Base-by-base conservation (phyloP, 805 yeast species). In the Zygosaccharomyces gambellarensis region DNA sequence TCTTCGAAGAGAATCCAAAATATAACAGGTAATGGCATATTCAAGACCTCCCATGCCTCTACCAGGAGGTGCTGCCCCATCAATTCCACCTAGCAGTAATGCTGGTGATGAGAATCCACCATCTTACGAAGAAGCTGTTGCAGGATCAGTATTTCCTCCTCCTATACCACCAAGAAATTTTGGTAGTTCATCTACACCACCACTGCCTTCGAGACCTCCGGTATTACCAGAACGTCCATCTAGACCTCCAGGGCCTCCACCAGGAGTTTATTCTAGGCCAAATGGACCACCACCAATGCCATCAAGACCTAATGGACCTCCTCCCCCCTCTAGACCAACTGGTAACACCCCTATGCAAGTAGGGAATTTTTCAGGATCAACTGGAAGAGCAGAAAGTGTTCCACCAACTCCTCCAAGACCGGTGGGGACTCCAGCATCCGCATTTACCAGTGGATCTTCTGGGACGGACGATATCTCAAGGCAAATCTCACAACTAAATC, bases 21-120 rank as follows among this genome's bases (percentile, higher is more conserved):
- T 11, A 12, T 31, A n/a, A 30, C 10, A 10, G 19, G 19, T 12
- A 42, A 51, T 48, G 52, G 22, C 44, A 12, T 51, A 51, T 43
- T 39, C 42, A 3, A 55, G 71, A 54, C 63, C 69, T 7, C 60
- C 60, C 19, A 60, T 62, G 61, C 68, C 68, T 3, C 19, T 63
- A 17, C 71, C 71, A 9, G 50, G 23, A 14, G 45, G 32, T 10
- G 19, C 8, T 53, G 61, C 68, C 9, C 61, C 59, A 14, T 58
- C 61, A 58, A 67, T 67, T 3, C 22, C 62, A 17, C 70, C 71
- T 10, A 48, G 22, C 21, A 46, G 36, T 6, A 25, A 25, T 25
- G 9, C 28, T 14, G 22, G 23, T 29, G 44, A 45, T 10, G 44
- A 45, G 3, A 32, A 30, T 7, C 57, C 58, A 22, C 60, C 58